Evolutionary conservation across 2,329 filamentous ascomycete genomes (phyloP).

Genomic region (Knufia fluminis): DNA sequence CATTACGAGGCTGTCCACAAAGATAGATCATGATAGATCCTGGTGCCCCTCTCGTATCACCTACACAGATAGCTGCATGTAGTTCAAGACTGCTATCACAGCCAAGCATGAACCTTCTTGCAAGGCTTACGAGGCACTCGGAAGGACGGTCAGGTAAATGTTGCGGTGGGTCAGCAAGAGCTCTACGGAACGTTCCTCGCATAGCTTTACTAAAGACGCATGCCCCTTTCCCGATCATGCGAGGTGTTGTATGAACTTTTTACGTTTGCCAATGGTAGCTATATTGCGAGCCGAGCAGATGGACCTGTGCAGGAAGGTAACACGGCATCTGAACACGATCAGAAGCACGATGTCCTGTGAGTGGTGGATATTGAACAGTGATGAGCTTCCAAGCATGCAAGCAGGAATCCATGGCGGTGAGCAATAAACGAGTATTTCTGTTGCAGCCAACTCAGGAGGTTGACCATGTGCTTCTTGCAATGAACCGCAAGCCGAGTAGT

Average conservation of each 20-base stretch:
- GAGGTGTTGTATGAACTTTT: no score
- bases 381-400: not conserved
- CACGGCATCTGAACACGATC: not conserved
- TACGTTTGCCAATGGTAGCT: no score
- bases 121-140: no score
- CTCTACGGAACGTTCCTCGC: not conserved
- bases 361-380: not conserved
- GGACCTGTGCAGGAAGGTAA: no score
- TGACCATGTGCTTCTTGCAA: not conserved
- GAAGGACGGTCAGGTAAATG: no score
- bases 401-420: not conserved
- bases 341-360: not conserved
- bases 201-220: not conserved
- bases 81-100: not conserved
- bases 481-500: not conserved
- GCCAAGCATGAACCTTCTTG: no score
- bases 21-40: no score
- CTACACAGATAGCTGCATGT: no score
- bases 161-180: not conserved
- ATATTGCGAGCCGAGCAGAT: no score
- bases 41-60: no score
- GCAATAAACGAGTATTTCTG: not conserved
- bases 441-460: not conserved
- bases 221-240: not conserved
- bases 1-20: not conserved